Evolutionary conservation across 129 eudicot species (phyloP).

Genomic region (Cynara cardunculus): DNA sequence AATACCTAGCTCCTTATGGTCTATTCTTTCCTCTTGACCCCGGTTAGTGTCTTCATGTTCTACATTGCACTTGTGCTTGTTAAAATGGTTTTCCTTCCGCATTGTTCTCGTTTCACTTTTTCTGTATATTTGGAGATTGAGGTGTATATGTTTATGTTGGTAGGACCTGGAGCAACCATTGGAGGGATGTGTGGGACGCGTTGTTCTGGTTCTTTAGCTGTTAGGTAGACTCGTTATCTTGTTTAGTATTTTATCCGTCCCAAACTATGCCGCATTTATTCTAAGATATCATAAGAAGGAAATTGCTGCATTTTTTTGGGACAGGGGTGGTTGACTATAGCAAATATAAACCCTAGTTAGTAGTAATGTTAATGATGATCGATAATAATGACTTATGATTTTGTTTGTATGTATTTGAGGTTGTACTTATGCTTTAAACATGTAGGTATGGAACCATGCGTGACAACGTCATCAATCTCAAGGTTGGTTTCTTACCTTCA

Average conservation of each 20-base stretch:
- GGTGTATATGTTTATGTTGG: slow-evolving; percentile 5
- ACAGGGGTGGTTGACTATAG: neutral
- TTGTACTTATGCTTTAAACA: slow-evolving; percentile 30
- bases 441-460: slow-evolving; percentile 99
- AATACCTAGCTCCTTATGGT: slow-evolving; percentile 88
- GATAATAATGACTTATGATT: neutral
- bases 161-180: slow-evolving; percentile 99
- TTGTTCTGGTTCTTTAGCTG: slow-evolving; percentile 98
- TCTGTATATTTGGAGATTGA: neutral
- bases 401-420: slow-evolving; percentile 16
- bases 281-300: neutral
- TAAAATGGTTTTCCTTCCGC: neutral
- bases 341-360: slow-evolving; percentile 7
- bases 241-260: neutral
- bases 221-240: slow-evolving; percentile 52
- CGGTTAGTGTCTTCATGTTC: slow-evolving; percentile 45
- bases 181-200: slow-evolving; percentile 99
- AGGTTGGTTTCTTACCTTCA: slow-evolving; percentile 39
- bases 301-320: neutral
- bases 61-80: neutral
- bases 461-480: slow-evolving; percentile 88
- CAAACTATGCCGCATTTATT: neutral
- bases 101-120: neutral
- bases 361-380: neutral
- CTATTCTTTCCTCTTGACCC: slow-evolving; percentile 98